Evolutionary conservation across 2,329 filamentous ascomycete species (phyloP), one percentile per base, ranked within the genome.

Genomic region (Dactylellina drechsleri): DNA sequence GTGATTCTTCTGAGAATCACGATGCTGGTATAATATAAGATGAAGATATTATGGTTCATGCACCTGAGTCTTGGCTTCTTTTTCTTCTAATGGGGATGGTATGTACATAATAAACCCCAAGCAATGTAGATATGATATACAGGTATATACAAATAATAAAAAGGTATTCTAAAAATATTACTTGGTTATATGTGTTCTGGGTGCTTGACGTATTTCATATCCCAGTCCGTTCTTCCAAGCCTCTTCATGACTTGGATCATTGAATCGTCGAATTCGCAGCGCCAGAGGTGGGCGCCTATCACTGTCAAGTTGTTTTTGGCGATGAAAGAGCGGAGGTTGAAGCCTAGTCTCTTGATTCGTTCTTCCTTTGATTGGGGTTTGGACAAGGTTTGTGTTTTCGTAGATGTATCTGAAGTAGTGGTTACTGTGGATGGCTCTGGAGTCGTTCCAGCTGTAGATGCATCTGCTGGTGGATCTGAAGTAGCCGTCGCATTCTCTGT

Each of bases 181-280:
- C 13, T 20, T 47, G 10, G 3, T 66, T 68, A 75, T n/a, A 75
- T 68, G 50, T 62, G 57, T 75, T 94, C 86, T 80, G 89, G 91
- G 84, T 90, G 90, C 80, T 89, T 88, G 84, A 91, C 92, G 82
- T 96, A 92, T 84, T 97, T 92, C 77, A 97, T 82, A 80, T 96
- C 90, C 71, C 89, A 89, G 56, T 92, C 92, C 28, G 88, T 86
- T 76, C 96, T 85, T 74, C 87, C 88, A 78, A 91, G 87, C 79
- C 91, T 87, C 80, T 88, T 85, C 94, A 99, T 97, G 77, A 99
- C 92, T 59, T 85, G 89, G n/a, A 88, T 89, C 62, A 92, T 99
- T 79, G 87, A 88, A 73, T 95, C 91, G 82, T 99, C 95, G 92
- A 93, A 98, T 77, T 91, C 84, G 74, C 89, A 90, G 78, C 95